These are phyloP conservation scores for Tricholoma saponaceum DNA, from an alignment of 768 basidiomycete genomes.

Conservation along the genomic window DNA sequence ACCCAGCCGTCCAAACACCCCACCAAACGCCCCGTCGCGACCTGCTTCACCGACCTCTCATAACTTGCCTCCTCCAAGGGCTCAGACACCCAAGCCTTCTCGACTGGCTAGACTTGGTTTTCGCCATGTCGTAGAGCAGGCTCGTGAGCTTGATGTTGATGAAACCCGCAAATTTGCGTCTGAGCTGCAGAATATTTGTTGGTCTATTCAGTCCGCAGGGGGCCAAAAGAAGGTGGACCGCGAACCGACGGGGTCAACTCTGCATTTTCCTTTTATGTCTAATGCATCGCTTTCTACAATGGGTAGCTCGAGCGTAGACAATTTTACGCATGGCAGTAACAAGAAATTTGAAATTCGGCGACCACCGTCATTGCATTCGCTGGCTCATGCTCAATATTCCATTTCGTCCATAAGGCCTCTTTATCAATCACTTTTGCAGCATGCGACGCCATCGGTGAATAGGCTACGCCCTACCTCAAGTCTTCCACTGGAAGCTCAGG, in stretches of 20 bases:
- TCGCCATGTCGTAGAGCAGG: conserved; percentile 64
- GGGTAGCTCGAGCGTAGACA: conserved; percentile 12
- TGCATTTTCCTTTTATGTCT: conserved; percentile 41
- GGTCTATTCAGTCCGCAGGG: conserved; percentile 47
- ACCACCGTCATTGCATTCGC: conserved; percentile 39
- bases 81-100: conserved; percentile 45
- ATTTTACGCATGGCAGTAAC: conserved; percentile 14
- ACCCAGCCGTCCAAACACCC: conserved; percentile 23
- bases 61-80: conserved; percentile 17
- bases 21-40: conserved; percentile 22
- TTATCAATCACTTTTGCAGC: conserved; percentile 43
- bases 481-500: conserved; percentile 55
- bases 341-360: conserved; percentile 35
- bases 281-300: conserved; percentile 27
- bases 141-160: conserved; percentile 44
- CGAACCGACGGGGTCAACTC: conserved; percentile 28
- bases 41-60: conserved; percentile 19
- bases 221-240: conserved; percentile 21
- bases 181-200: conserved; percentile 55
- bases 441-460: conserved; percentile 31
- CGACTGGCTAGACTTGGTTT: conserved; percentile 51
- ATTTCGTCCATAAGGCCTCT: conserved; percentile 38
- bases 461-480: conserved; percentile 20
- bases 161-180: conserved; percentile 48
- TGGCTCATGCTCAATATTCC: conserved; percentile 21